A percentile compares a stretch with the other conserved stretches of the same genome.
These are phyloP conservation scores for Panaeolus cyanescens DNA, from an alignment of 768 basidiomycete genomes.

Conservation along the genomic window DNA sequence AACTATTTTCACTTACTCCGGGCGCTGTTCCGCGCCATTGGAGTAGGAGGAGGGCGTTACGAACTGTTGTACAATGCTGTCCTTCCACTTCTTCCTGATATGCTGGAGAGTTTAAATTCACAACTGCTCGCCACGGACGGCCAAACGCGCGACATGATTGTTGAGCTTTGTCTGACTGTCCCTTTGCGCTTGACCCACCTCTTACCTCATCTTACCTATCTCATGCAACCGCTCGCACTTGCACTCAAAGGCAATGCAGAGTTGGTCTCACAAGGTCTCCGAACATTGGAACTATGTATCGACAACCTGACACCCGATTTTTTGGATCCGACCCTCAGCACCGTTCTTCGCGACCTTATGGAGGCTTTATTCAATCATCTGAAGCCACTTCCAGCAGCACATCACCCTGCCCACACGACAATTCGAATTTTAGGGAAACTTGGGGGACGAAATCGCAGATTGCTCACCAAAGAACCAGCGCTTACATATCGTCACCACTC, in stretches of 20 bases:
- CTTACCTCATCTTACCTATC: slow-evolving; percentile 89
- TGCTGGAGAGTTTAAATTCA: slow-evolving; percentile 92
- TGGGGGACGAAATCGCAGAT: slow-evolving; percentile 88
- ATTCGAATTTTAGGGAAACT: slow-evolving; percentile 96
- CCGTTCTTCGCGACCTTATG: slow-evolving; percentile 92
- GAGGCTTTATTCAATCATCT: slow-evolving; percentile 90
- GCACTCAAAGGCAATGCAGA: slow-evolving; percentile 88
- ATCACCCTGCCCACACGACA: slow-evolving; percentile 90
- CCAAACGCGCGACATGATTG: slow-evolving; percentile 87
- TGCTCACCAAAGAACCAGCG: slow-evolving; percentile 78
- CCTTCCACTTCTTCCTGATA: slow-evolving; percentile 91
- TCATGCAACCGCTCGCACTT: slow-evolving; percentile 95
- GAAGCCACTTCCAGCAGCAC: slow-evolving; percentile 85
- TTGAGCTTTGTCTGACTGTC: slow-evolving; percentile 96
- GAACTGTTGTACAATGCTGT: slow-evolving; percentile 96
- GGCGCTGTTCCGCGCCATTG: slow-evolving; percentile 90
- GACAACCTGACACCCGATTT: slow-evolving; percentile 99
- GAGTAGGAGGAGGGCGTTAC: slow-evolving; percentile 89
- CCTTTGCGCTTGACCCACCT: slow-evolving; percentile 94
- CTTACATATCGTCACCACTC: slow-evolving; percentile 73
- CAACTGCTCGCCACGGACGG: slow-evolving; percentile 86
- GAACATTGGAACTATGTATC: slow-evolving; percentile 97
- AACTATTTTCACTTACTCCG: slow-evolving; percentile 93
- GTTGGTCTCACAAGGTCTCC: slow-evolving; percentile 90
- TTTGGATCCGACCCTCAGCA: slow-evolving; percentile 92